A percentile compares a stretch with the other conserved stretches of the same genome.
Conservation (phyloP, 371 early-diverging fungal species). For the Nematocida ausubeli region DNA sequence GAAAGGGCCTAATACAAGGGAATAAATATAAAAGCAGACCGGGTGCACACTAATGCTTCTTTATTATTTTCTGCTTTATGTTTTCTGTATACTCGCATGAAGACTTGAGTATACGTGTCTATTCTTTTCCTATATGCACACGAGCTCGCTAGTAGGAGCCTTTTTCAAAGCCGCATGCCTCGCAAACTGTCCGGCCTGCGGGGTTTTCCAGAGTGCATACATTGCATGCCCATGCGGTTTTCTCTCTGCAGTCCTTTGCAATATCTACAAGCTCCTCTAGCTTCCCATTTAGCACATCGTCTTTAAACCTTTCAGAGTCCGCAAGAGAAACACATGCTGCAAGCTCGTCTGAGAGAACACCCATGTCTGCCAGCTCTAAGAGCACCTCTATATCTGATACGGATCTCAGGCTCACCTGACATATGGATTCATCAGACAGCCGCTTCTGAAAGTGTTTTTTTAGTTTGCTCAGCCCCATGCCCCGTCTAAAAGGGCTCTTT, state of each 20-base stretch:
- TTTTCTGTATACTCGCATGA: too few relatives aligned
- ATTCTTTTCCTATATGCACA: too few relatives aligned
- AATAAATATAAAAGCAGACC: too few relatives aligned
- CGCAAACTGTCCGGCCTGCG: constrained; percentile 2
- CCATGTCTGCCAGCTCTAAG: constrained; percentile 51
- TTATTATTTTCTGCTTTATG: too few relatives aligned
- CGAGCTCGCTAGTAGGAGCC: constrained; percentile 5
- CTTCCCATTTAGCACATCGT: constrained; percentile 22
- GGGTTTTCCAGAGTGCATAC: constrained; percentile 37
- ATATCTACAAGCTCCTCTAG: constrained; percentile 35
- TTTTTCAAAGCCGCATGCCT: constrained; percentile 48
- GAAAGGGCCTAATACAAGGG: too few relatives aligned
- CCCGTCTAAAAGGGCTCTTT: constrained; percentile 6
- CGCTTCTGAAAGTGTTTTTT: constrained; percentile 57
- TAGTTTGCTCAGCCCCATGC: constrained; percentile 34
- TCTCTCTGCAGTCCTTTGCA: constrained; percentile 43
- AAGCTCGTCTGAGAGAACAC: constrained; percentile 41
- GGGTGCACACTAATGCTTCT: too few relatives aligned
- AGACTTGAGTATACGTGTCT: too few relatives aligned
- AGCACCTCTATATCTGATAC: constrained; percentile 53
- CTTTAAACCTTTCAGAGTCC: constrained; percentile 14
- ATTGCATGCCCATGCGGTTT: constrained; percentile 11
- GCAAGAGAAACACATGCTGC: constrained; percentile 5
- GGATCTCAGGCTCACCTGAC: constrained; percentile 25
- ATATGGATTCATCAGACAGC: constrained; percentile 48